Evolutionary conservation across 83 land plant species (phyloP), one percentile per base, ranked within the genome.

Genomic region (Diphasiastrum complanatum): DNA sequence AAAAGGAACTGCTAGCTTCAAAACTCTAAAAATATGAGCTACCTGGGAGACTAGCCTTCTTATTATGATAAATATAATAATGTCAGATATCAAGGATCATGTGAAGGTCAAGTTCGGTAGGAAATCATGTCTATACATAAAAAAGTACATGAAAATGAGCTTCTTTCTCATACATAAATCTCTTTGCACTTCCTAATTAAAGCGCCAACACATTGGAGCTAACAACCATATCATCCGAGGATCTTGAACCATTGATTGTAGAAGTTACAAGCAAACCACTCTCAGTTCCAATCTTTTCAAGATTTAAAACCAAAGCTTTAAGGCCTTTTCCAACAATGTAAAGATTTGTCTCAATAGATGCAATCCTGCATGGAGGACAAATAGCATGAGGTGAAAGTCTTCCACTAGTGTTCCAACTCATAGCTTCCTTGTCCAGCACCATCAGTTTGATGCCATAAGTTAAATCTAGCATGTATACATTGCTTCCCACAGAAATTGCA

Each of bases 321-420:
- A 54, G n/a, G 10, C 58, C 58, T 11, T 33, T 18, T 22, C 58
- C 58, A 23, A 54, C 29, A 5, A 54, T 28, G n/a, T 54, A 54
- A 6, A 54, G 33, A n/a, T 22, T 54, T 28, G 24, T 54, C 5
- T 33, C 58, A 26, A 54, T 33, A 28, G 58, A 18, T 4, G 58
- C 58, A 5, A 54, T 54, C n/a, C 58, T 22, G 58, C 58, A 54
- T 25, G 58, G 58, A 23, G 58, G 4, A 22, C 58, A 33, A 54
- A 54, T 54, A n/a, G 58, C n/a, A 54, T 26, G 58, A 23, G 58
- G 58, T 25, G 58, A 54, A 5, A 54, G 5, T 28, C 58, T 54
- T 11, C 58, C 58, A 4, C 24, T 33, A 18, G 29, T 8, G 11
- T n/a, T 23, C 58, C 58, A 54, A 11, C 16, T 25, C 11, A 5